Conservation (phyloP, 163 green algal species). For the Scenedesmus sp. region DNA sequence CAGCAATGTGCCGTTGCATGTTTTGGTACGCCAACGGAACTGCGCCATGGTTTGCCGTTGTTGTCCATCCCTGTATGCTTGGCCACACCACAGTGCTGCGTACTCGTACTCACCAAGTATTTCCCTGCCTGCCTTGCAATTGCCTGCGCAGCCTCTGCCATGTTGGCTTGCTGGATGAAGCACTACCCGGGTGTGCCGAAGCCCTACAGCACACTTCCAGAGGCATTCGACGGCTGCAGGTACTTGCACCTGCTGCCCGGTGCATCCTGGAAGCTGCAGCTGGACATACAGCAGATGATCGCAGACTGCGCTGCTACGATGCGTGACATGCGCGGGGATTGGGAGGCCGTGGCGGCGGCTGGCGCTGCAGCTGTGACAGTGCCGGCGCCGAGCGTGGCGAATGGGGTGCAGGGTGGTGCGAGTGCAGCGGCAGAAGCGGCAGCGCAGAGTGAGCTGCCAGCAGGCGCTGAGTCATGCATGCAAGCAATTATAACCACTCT, state of each 20-base stretch:
- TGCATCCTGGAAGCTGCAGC: not conserved
- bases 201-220: not conserved
- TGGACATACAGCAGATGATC: constrained; percentile 5
- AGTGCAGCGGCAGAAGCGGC: not conserved
- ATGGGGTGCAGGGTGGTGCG: not conserved
- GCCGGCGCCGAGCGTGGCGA: too few relatives aligned
- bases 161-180: not conserved
- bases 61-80: too few relatives aligned
- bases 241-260: not conserved
- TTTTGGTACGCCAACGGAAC: too few relatives aligned
- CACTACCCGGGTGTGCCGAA: not conserved
- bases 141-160: not conserved
- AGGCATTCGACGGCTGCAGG: not conserved
- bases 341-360: not conserved
- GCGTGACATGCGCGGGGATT: not conserved
- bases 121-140: not conserved
- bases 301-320: not conserved
- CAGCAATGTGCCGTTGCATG: too few relatives aligned
- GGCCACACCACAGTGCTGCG: too few relatives aligned
- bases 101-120: too few relatives aligned
- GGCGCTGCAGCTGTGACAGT: not conserved
- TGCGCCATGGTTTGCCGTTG: too few relatives aligned
- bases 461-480: not conserved
- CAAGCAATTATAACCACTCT: too few relatives aligned
- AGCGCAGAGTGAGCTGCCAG: not conserved